A percentile compares a stretch with the other conserved stretches of the same genome.
Evolutionary conservation across 225 moss, liverwort and hornwort species (phyloP).

Genomic region (Marchantia paleacea): DNA sequence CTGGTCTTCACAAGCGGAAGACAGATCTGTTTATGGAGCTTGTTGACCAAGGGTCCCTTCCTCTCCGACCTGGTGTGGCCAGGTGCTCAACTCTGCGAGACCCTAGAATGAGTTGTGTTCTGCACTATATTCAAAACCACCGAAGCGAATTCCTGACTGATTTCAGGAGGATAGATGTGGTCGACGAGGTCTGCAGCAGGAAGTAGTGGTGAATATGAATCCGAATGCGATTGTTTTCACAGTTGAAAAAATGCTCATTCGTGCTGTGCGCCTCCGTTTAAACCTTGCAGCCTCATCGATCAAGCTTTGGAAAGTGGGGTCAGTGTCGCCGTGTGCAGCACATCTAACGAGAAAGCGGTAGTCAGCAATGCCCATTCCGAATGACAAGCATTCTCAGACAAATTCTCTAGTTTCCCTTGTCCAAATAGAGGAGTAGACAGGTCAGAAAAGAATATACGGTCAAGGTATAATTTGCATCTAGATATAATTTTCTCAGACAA

Average conservation of each 20-base stretch:
- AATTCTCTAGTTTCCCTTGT: no score
- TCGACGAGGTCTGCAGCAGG: neutral
- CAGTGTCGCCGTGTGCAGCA: conserved; percentile 92
- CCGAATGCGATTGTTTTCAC: neutral
- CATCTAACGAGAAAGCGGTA: conserved; percentile 94
- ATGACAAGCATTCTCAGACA: no score
- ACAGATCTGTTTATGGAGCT: conserved; percentile 94
- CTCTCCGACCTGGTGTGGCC: conserved; percentile 85
- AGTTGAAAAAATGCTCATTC: neutral
- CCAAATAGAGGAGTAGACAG: no score
- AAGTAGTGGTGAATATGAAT: neutral
- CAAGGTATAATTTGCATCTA: no score
- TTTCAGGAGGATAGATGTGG: neutral
- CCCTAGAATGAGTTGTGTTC: neutral
- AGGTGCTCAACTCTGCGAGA: conserved; percentile 23
- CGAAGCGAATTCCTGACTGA: neutral
- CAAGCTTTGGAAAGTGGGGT: conserved; percentile 68
- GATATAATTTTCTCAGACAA: no score
- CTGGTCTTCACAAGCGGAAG: conserved; percentile 76
- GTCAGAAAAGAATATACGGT: no score
- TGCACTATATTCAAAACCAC: neutral
- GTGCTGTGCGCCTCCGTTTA: neutral
- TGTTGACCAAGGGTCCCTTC: conserved; percentile 80
- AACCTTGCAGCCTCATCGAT: conserved; percentile 53
- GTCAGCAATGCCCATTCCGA: no score